Base-by-base conservation (phyloP, 2,329 filamentous ascomycete species). In the Sporothrix pallida region DNA sequence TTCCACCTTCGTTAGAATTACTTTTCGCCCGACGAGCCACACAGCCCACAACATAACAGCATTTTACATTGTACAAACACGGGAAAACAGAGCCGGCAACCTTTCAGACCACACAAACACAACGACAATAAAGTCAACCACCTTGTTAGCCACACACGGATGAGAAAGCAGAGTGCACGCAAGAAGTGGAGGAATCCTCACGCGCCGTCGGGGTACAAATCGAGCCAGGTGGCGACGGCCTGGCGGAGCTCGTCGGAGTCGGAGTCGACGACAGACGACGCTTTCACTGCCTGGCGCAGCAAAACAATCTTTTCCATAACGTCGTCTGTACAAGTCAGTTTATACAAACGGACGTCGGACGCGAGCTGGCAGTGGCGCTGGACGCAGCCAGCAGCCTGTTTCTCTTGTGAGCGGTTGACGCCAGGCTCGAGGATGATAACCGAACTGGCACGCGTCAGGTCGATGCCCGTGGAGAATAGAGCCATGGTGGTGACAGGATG, bases 181-280 rank as follows among this genome's bases (percentile, higher is more conserved):
- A 60, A 60, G 3, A 60, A 60, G 56, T 26, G 56, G 56, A 26
- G 26, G 23, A 31, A 37, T 44, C 60, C 60, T 65, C 60, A 65
- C 31, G 60, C 31, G 60, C 13, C 60, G 60, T 65, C 60, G 60
- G 60, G 60, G 60, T 65, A 46, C 63, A 50, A 67, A 67, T 67
- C 63, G 17, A 67, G 63, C 63, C 63, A 67, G 63, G 44, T 67
- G 44, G 42, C 63, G 63, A 67, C 44, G 44, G 63, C 63, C 63
- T 67, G 63, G 42, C 63, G 63, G 44, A 67, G 63, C 63, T 67
- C 44, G 63, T 67, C 63, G 63, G 63, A 67, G 63, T 26, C 63
- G 63, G n/a, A n/a, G n/a, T n/a, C n/a, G n/a, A 67, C 63, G 63
- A 50, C 63, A 20, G 63, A 67, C 63, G 42, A 67, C 63, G n/a